Base-by-base conservation (phyloP, 495 filamentous ascomycete species). In the Neurospora sp. region DNA sequence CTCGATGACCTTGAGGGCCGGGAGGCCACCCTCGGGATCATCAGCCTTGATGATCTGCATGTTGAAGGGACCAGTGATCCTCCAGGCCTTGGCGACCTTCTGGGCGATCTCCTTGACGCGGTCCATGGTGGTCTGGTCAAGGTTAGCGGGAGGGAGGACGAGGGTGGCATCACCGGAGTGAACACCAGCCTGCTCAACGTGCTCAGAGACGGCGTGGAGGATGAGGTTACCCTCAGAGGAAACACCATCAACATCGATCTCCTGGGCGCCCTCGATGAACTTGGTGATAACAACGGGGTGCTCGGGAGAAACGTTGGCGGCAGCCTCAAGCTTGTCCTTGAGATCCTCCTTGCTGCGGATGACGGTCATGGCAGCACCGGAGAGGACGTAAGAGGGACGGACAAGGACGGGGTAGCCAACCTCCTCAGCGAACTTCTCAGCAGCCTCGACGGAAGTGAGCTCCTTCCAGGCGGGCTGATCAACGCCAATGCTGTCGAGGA, bases 251-350 rank as follows among this genome's bases (percentile, higher is more conserved):
- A 98, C 94, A 77, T 99, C 96, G 70, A 99, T 97, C 83, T 99
- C 96, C 86, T 97, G 92, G 22, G 94, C 94, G 74, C 93, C 93
- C 82, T 98, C 96, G 73, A 99, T 98, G 82, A 98, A 99, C 85
- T 99, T 98, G 72, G 92, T 97, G 78, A 99, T 97, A 35, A 98
- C 96, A n/a, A 98, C 96, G 18, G 96, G 96, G 83, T 98, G 93
- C 71, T 98, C 96, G 41, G 91, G 92, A n/a, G 95, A 98, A 44
- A 99, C 96, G 74, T 91, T 90, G 68, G 88, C 91, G 38, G 96
- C 96, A 78, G 96, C 93, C 80, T 93, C 89, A 10, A 99, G 87
- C 84, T 97, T 98, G 72, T 88, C 92, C 76, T 93, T 94, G 44
- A 99, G 87, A 75, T 98, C 96, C 76, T 92, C 89, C 82, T 94